Conservation (phyloP, 1,284 basidiomycete species). For the Trichosporon sp. region DNA sequence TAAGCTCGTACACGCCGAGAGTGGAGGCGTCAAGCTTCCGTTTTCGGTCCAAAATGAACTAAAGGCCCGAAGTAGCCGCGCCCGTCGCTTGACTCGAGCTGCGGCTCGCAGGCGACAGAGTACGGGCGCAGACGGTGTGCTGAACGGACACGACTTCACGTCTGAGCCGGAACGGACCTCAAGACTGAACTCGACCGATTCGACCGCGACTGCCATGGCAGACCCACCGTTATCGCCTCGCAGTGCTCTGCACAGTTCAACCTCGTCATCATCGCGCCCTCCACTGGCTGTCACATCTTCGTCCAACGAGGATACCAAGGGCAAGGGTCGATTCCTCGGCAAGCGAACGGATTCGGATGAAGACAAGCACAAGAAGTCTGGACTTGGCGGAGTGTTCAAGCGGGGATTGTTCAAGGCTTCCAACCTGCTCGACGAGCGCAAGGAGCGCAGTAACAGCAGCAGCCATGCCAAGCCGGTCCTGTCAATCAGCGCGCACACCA, state of each 20-base stretch:
- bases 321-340: conserved; percentile 23
- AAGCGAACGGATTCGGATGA: conserved; percentile 39
- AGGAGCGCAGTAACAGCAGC: conserved; percentile 26
- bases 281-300: conserved; percentile 15
- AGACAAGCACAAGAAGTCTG: conserved; percentile 35
- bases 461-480: background rate
- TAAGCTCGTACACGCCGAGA: conserved; percentile 48
- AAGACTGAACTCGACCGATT: conserved; percentile 12
- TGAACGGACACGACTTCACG: conserved; percentile 10
- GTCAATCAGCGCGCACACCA: background rate
- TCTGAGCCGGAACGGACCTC: conserved; percentile 1
- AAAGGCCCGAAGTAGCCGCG: conserved; percentile 24
- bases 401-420: conserved; percentile 45
- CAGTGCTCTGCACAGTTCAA: background rate
- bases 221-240: background rate
- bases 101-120: conserved; percentile 31
- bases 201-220: conserved; percentile 21
- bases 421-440: conserved; percentile 45
- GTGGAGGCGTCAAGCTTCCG: conserved; percentile 52
- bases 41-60: conserved; percentile 30
- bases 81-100: conserved; percentile 25
- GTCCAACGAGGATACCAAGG: conserved; percentile 32
- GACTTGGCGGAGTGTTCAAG: conserved; percentile 46
- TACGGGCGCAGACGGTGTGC: conserved; percentile 6
- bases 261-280: background rate